These are phyloP conservation scores for Colletotrichum sp. DNA, from an alignment of 2,329 filamentous ascomycete species.

Conservation along the genomic window DNA sequence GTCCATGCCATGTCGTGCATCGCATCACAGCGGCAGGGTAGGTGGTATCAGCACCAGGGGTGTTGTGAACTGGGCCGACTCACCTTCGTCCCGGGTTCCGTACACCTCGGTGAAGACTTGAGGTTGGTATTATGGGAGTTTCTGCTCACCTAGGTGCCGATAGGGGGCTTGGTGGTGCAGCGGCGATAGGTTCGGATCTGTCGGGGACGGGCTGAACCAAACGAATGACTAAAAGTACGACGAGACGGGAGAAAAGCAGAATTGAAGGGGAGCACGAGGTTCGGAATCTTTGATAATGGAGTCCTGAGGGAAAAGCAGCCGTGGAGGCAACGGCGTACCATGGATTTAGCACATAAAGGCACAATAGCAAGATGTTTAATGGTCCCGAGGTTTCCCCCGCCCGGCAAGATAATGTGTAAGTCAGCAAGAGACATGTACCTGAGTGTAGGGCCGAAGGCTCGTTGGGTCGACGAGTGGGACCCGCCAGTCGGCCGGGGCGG, in stretches of 20 bases:
- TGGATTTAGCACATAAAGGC: not conserved
- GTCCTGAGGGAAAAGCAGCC: not conserved
- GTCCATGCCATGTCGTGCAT: constrained; percentile 9
- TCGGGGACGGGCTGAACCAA: not conserved
- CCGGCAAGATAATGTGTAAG: not conserved
- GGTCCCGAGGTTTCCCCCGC: not conserved
- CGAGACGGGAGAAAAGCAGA: not conserved
- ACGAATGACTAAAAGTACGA: not conserved
- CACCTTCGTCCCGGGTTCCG: constrained; percentile 16
- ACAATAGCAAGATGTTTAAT: not conserved
- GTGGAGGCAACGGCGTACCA: not conserved
- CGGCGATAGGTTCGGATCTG: not conserved
- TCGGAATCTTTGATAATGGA: not conserved
- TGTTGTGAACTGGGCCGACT: constrained; percentile 5
- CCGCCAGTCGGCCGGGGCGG: constrained; percentile 17
- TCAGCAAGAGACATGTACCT: not conserved
- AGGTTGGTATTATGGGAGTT: not conserved
- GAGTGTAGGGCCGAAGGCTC: constrained; percentile 15
- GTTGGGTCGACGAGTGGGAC: constrained; percentile 11
- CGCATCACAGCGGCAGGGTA: not conserved
- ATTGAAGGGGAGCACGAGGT: not conserved
- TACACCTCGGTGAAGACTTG: constrained; percentile 10
- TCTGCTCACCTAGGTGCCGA: not conserved
- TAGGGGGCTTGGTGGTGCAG: not conserved
- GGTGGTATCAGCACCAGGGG: not conserved